Conservation (phyloP, 2,329 filamentous ascomycete genomes). For the Rhytidhysteron rufulum region DNA sequence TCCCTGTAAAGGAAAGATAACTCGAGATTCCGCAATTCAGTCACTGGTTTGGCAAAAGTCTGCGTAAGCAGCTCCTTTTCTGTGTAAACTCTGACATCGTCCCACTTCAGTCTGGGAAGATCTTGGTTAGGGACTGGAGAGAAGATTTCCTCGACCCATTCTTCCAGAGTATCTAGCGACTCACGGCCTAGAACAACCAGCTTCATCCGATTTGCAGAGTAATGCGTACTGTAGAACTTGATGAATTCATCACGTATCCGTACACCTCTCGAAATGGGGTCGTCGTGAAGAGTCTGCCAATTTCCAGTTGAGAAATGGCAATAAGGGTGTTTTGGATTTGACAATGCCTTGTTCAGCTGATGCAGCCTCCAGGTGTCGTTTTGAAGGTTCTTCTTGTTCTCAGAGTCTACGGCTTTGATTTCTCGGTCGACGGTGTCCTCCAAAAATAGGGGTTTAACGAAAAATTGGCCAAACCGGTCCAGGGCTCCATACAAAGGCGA, state of each 20-base stretch:
- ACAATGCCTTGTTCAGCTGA: conserved; percentile 83
- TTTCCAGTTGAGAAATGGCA: conserved; percentile 92
- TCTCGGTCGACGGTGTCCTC: conserved; percentile 82
- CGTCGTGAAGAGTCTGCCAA: conserved; percentile 77
- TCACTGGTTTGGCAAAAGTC: conserved; percentile 85
- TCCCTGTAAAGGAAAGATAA: conserved; percentile 83
- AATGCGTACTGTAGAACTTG: conserved; percentile 82
- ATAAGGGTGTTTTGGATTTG: conserved; percentile 82
- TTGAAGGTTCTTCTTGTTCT: conserved; percentile 97
- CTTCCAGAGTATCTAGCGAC: conserved; percentile 73
- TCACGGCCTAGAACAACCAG: conserved; percentile 81
- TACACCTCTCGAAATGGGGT: conserved; percentile 73
- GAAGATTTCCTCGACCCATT: conserved; percentile 82
- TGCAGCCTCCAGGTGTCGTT: conserved; percentile 83
- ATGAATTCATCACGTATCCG: conserved; percentile 90
- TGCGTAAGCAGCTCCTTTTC: conserved; percentile 63
- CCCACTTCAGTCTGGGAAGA: conserved; percentile 65
- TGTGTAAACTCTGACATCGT: conserved; percentile 57
- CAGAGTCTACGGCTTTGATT: conserved; percentile 83
- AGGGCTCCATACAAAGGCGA: conserved; percentile 76
- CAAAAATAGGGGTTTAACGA: conserved; percentile 82
- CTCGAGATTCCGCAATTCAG: conserved; percentile 77
- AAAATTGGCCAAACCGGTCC: conserved; percentile 92
- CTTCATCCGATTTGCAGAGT: conserved; percentile 93
- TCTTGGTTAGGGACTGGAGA: conserved; percentile 78